Conservation (phyloP, 1,284 basidiomycete species). For the Papiliotrema flavescens region DNA sequence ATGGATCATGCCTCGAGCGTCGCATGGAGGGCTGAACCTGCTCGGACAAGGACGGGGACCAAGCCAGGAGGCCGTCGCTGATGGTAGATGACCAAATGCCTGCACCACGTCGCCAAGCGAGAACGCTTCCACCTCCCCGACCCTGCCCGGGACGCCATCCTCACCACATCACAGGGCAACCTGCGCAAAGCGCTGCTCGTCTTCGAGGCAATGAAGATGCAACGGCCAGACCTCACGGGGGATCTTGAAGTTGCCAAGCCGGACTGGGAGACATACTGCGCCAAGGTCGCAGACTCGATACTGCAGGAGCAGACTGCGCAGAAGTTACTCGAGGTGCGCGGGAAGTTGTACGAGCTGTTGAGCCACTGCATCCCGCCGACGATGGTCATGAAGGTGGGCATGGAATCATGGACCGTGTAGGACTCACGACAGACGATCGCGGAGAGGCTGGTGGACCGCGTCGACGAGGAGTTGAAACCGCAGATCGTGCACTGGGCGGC, state of each 20-base stretch:
- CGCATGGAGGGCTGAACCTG: too few relatives aligned
- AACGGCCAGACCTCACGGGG: constrained; percentile 71
- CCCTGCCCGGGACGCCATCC: constrained; percentile 68
- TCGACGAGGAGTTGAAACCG: constrained; percentile 81
- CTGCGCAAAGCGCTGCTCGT: constrained; percentile 91
- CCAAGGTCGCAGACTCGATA: constrained; percentile 89
- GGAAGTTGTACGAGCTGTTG: constrained; percentile 91
- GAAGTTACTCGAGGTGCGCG: constrained; percentile 83
- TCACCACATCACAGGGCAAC: constrained; percentile 80
- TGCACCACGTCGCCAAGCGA: constrained; percentile 75
- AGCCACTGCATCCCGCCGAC: constrained; percentile 98
- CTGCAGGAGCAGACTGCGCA: constrained; percentile 90
- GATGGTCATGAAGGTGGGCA: constrained; percentile 74
- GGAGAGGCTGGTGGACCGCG: constrained; percentile 75
- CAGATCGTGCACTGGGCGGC: constrained; percentile 97
- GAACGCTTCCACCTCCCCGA: constrained; percentile 78
- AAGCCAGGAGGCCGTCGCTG: constrained; percentile 2
- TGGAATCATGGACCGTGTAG: background rate
- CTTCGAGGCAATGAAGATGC: constrained; percentile 93
- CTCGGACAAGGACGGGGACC: background rate
- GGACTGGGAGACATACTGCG: constrained; percentile 98
- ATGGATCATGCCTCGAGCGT: too few relatives aligned
- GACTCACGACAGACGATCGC: constrained; percentile 69
- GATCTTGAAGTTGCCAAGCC: constrained; percentile 84
- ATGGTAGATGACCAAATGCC: constrained; percentile 70